Evolutionary conservation across 352 stramenopile species (phyloP), one percentile per base, ranked within the genome.

Genomic region (Phytophthora pistaciae): DNA sequence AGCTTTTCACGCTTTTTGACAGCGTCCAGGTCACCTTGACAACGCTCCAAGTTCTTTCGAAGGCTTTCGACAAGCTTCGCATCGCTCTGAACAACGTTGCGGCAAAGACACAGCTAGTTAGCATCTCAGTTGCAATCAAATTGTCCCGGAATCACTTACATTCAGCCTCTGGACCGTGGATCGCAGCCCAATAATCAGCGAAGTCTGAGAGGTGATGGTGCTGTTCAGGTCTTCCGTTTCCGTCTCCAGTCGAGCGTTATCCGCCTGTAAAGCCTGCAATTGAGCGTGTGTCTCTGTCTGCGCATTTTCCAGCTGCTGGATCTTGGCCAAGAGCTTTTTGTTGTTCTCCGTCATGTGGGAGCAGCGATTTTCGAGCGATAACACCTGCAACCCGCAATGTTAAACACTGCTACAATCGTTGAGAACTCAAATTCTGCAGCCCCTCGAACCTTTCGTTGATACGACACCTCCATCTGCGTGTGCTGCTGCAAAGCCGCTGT

Each of bases 341-440:
- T 90, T 92, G 66, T 92, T 93, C 21, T 87, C 81, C 55, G 79
- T 74, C 56, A 90, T 61, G 49, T 92, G 84, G 38, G 82, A 77
- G 33, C 76, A 89, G 3, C 79, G 75, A 48, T 85, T 91, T 52
- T 91, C 81, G n/a, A 92, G 68, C 18, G 79, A 81, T 23, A 91
- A 27, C 7, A 92, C 74, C 86, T 93, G 54, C 29, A 55, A 36
- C 40, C 6, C 52, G 16, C 1, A 1, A 25, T 27, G 14, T 5
- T 36, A 21, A 23, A 3, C 31, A 3, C 18, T 23, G 18, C 11
- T 18, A 44, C 1, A n/a, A n/a, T 18, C 11, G 1, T 16, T 16
- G 11, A 44, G 6, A 44, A 7, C 38, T 44, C 13, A 44, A 5
- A 58, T 1, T 56, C 40, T 6, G 13, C 20, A 46, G 42, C 13